phyloP scores from a whole-genome alignment of 345 rosid genomes.

The Lumnitzera racemosa region DNA sequence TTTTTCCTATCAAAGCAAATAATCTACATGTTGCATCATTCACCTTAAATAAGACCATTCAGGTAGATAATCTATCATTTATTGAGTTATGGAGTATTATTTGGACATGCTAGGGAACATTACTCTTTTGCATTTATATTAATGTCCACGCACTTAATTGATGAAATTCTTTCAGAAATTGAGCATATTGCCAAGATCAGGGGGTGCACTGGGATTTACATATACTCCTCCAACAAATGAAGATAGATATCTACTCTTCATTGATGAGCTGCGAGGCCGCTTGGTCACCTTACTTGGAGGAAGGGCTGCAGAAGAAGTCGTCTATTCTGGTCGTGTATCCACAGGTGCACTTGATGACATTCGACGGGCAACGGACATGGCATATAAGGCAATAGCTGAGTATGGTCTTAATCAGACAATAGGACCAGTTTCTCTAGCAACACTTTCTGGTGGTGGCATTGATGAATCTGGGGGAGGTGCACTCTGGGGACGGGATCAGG shows the following conservation, averaged over 20 bases:
- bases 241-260: constrained; percentile 87
- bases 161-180: constrained; percentile 44
- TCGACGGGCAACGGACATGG: constrained; percentile 88
- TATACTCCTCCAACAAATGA: constrained; percentile 75
- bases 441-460: constrained; percentile 82
- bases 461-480: constrained; percentile 61
- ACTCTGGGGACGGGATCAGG: constrained; percentile 94
- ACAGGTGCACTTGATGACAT: constrained; percentile 98
- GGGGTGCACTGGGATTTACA: constrained; percentile 94
- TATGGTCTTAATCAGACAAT: constrained; percentile 85
- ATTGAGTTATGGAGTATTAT: too few relatives aligned
- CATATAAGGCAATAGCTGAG: constrained; percentile 95
- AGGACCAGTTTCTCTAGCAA: constrained; percentile 81
- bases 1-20: too few relatives aligned
- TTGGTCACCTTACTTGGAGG: constrained; percentile 97
- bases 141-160: not conserved
- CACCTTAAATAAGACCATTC: too few relatives aligned
- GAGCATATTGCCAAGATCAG: constrained; percentile 96
- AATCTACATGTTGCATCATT: too few relatives aligned
- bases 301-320: constrained; percentile 94
- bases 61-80: too few relatives aligned
- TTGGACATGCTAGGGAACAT: not conserved
- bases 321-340: constrained; percentile 82
- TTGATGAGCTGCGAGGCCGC: constrained; percentile 90
- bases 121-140: not conserved